Conservation (phyloP, 768 basidiomycete species). For the Collybia sordida region DNA sequence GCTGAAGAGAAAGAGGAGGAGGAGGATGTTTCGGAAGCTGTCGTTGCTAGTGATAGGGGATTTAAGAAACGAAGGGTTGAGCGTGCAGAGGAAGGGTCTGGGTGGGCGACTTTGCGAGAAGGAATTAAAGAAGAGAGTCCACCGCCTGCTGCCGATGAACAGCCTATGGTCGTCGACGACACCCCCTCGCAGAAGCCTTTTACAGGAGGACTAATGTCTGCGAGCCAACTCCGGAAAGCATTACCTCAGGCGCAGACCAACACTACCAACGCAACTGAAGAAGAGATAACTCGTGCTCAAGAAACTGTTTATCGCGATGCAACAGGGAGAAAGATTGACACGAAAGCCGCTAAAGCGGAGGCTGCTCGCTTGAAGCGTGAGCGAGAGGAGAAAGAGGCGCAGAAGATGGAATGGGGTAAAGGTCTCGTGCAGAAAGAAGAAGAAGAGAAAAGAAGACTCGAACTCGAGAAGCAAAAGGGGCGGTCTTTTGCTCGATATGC, state of each 20-base stretch:
- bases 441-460: conserved; percentile 58
- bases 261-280: conserved; percentile 39
- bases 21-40: conserved; percentile 62
- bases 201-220: conserved; percentile 76
- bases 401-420: conserved; percentile 98
- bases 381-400: conserved; percentile 80
- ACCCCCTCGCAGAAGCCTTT: conserved; percentile 41
- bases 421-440: conserved; percentile 89
- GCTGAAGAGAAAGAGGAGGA: conserved; percentile 45
- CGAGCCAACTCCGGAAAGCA: conserved; percentile 70
- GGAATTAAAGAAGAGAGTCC: conserved; percentile 51
- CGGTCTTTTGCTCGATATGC: conserved; percentile 74
- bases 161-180: conserved; percentile 59
- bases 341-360: conserved; percentile 81
- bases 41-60: conserved; percentile 70
- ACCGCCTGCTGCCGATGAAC: conserved; percentile 62
- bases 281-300: conserved; percentile 64
- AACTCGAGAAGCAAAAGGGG: conserved; percentile 67
- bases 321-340: conserved; percentile 85
- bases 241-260: conserved; percentile 40
- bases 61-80: conserved; percentile 72
- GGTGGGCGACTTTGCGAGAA: conserved; percentile 70
- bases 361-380: conserved; percentile 80
- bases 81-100: conserved; percentile 42
- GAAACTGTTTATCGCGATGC: conserved; percentile 96